Evolutionary conservation across 1,284 basidiomycete species (phyloP).

Genomic region (Ceratobasidium sp.): DNA sequence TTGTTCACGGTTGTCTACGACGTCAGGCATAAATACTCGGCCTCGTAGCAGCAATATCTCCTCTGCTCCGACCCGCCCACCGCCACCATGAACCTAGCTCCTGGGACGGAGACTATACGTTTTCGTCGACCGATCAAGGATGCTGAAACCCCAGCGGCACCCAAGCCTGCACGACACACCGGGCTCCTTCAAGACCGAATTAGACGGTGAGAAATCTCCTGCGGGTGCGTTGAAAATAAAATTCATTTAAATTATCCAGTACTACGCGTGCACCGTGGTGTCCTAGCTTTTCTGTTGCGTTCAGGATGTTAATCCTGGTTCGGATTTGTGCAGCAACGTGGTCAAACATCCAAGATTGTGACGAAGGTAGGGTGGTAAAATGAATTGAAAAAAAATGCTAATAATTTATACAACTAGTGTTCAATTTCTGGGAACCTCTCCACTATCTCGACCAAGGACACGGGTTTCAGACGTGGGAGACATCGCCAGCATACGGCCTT

Average conservation of each 20-base stretch:
- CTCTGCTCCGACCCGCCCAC: background rate
- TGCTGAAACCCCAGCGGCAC: slow-evolving; percentile 15
- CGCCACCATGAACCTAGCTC: slow-evolving; percentile 22
- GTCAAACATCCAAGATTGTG: slow-evolving; percentile 94
- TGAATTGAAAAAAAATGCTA: slow-evolving; percentile 36
- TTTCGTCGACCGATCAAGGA: slow-evolving; percentile 33
- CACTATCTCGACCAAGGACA: slow-evolving; percentile 85
- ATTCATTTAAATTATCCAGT: slow-evolving; percentile 50
- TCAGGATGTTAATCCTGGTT: slow-evolving; percentile 83
- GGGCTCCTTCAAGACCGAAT: slow-evolving; percentile 73
- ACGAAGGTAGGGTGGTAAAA: slow-evolving; percentile 76
- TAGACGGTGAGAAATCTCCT: slow-evolving; percentile 58
- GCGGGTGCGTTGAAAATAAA: background rate
- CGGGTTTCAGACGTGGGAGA: slow-evolving; percentile 98
- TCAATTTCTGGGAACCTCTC: slow-evolving; percentile 98
- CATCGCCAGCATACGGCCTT: slow-evolving; percentile 88
- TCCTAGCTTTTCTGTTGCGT: slow-evolving; percentile 81
- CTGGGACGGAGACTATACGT: slow-evolving; percentile 37
- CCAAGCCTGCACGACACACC: slow-evolving; percentile 31
- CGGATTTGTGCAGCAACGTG: slow-evolving; percentile 93
- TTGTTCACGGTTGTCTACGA: slow-evolving; percentile 19
- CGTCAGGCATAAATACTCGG: slow-evolving; percentile 9
- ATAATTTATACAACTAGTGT: slow-evolving; percentile 63
- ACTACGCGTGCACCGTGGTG: slow-evolving; percentile 78
- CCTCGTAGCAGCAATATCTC: background rate